These are phyloP conservation scores for Monascus ruber DNA, from an alignment of 2,329 filamentous ascomycete species.

Conservation along the genomic window DNA sequence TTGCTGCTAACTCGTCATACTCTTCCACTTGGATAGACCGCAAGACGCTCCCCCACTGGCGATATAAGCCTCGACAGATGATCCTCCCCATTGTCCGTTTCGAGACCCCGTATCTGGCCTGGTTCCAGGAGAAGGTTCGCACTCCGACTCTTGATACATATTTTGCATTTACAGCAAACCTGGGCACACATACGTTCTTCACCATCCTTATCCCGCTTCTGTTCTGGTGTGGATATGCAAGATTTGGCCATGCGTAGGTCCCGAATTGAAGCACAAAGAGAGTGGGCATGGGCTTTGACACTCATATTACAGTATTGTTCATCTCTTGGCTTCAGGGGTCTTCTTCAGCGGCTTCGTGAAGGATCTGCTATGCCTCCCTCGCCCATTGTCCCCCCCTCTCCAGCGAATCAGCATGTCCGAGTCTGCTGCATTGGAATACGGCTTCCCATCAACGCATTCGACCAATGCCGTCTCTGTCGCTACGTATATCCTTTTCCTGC, in stretches of 20 bases:
- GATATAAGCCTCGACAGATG: conserved; percentile 69
- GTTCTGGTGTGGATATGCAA: conserved; percentile 89
- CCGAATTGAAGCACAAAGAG: neutral
- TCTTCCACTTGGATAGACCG: conserved; percentile 49
- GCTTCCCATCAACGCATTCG: conserved; percentile 93
- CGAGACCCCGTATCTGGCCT: conserved; percentile 91
- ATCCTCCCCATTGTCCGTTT: conserved; percentile 79
- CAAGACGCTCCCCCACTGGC: conserved; percentile 73
- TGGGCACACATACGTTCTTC: conserved; percentile 97
- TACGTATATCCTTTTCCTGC: conserved; percentile 63
- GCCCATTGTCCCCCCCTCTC: conserved; percentile 82
- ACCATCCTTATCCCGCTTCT: conserved; percentile 90
- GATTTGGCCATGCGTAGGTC: conserved; percentile 73
- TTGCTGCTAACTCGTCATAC: conserved; percentile 5
- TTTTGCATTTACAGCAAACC: conserved; percentile 91
- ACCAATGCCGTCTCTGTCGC: conserved; percentile 94
- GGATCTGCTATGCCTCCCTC: conserved; percentile 82
- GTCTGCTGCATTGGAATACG: conserved; percentile 88
- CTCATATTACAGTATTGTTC: conserved; percentile 40
- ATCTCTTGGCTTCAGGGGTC: conserved; percentile 66
- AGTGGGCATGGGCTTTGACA: conserved; percentile 1
- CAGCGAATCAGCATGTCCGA: conserved; percentile 96
- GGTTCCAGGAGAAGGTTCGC: conserved; percentile 68
- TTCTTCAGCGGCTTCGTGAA: conserved; percentile 91
- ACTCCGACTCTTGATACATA: conserved; percentile 84